Conservation (phyloP, 371 early-diverging fungal species). For the Syncephalastrum monosporum region DNA sequence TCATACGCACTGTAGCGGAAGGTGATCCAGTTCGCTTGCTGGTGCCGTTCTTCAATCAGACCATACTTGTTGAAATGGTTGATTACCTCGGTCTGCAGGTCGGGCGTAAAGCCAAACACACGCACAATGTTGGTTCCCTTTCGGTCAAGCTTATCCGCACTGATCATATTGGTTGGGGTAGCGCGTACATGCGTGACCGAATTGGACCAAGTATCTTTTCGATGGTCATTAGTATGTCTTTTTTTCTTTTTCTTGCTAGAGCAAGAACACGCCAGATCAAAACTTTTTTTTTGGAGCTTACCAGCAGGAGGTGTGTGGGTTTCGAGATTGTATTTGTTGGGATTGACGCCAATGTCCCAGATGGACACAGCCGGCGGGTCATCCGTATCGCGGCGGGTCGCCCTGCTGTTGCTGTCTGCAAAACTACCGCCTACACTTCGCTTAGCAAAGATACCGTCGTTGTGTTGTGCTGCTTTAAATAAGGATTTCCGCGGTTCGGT, state of each 20-base stretch:
- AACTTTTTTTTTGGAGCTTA: too few species aligned
- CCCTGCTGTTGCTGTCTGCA: conserved; percentile 15
- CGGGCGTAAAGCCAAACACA: conserved; percentile 38
- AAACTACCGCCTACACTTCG: conserved; percentile 10
- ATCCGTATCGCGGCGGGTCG: conserved; percentile 16
- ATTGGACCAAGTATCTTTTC: conserved; percentile 5
- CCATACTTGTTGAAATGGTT: conserved; percentile 29
- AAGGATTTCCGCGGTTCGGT: too few species aligned
- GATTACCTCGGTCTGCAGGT: conserved; percentile 20
- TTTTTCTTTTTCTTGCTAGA: too few species aligned
- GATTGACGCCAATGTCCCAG: conserved; percentile 32
- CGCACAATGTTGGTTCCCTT: conserved; percentile 18
- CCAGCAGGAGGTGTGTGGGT: not conserved
- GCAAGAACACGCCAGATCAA: too few species aligned
- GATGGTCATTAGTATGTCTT: not conserved
- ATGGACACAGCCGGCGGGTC: conserved; percentile 23
- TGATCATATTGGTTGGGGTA: too few species aligned
- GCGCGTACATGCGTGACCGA: not conserved
- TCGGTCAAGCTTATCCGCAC: not conserved
- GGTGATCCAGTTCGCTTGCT: conserved; percentile 37
- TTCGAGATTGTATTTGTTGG: conserved; percentile 6
- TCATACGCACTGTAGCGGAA: conserved; percentile 27
- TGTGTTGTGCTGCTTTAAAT: conserved; percentile 9
- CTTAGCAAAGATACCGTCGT: conserved; percentile 18
- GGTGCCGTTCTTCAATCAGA: conserved; percentile 23